Evolutionary conservation across 2,329 filamentous ascomycete species (phyloP).

Genomic region (Plenodomus tracheiphilus): DNA sequence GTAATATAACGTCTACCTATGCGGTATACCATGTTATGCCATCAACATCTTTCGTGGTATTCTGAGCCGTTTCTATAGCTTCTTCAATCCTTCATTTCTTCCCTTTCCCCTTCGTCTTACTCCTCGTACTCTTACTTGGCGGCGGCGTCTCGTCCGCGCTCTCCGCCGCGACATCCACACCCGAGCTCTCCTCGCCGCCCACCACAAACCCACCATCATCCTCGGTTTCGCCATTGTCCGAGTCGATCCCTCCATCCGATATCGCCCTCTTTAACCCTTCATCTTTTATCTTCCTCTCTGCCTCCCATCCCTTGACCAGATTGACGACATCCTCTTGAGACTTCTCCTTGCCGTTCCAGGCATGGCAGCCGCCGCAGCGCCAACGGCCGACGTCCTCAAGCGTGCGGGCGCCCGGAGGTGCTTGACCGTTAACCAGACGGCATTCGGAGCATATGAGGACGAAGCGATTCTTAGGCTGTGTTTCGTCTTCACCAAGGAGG

Average conservation of each 20-base stretch:
- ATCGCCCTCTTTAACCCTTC: conserved; percentile 3
- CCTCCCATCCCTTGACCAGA: conserved; percentile 38
- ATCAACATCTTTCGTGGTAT: too few species aligned
- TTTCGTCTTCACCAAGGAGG: conserved; percentile 93
- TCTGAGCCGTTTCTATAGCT: too few species aligned
- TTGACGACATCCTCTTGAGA: conserved; percentile 66
- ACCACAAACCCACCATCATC: conserved; percentile 20
- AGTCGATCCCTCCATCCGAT: conserved; percentile 18
- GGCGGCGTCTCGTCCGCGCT: conserved; percentile 28
- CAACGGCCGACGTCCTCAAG: conserved; percentile 82
- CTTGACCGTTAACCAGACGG: conserved; percentile 91
- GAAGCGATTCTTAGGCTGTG: conserved; percentile 84
- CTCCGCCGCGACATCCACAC: conserved; percentile 22
- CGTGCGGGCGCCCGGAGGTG: conserved; percentile 79
- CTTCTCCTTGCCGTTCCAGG: conserved; percentile 80
- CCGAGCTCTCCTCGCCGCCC: conserved; percentile 21
- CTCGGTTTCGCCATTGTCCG: conserved; percentile 28
- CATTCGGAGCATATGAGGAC: conserved; percentile 83
- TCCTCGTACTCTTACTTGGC: conserved; percentile 46
- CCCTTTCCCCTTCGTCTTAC: conserved; percentile 46
- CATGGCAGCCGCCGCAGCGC: conserved; percentile 84
- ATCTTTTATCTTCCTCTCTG: conserved; percentile 57
- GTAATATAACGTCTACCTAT: too few species aligned
- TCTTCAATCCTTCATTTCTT: conserved; percentile 47
- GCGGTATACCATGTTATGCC: too few species aligned